A percentile compares a stretch with the other conserved stretches of the same genome.
phyloP scores from a whole-genome alignment of 2,329 filamentous ascomycete genomes.

The Pseudogymnoascus sp. region DNA sequence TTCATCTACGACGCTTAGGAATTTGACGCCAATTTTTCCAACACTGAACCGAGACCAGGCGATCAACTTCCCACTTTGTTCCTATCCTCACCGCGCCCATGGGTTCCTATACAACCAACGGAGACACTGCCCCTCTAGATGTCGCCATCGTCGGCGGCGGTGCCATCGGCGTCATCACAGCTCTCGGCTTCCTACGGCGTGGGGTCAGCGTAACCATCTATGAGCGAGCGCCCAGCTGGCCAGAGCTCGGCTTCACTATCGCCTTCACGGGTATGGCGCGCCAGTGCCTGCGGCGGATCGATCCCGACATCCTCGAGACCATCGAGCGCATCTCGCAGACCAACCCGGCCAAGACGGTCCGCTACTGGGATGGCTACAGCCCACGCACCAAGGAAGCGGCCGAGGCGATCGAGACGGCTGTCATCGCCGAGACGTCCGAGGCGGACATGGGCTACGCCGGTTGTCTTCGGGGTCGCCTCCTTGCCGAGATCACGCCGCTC shows the following conservation, averaged over 20 bases:
- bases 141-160: conserved; percentile 50
- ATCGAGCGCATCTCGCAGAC: background rate
- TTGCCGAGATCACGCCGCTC: too few species aligned
- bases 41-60: too few species aligned
- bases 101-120: too few species aligned
- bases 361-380: background rate
- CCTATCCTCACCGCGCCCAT: too few species aligned
- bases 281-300: background rate
- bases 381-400: background rate
- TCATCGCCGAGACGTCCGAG: too few species aligned
- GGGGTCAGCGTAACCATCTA: conserved; percentile 56
- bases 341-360: background rate
- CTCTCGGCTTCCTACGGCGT: conserved; percentile 44
- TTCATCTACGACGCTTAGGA: too few species aligned
- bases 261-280: background rate
- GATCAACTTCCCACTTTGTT: too few species aligned
- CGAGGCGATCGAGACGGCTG: background rate
- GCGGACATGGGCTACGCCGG: background rate
- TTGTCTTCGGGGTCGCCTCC: background rate
- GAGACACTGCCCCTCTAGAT: too few species aligned
- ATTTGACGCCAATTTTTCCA: too few species aligned
- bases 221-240: conserved; percentile 57
- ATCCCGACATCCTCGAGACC: background rate
- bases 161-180: conserved; percentile 47
- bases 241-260: conserved; percentile 63